Percentiles rank a stretch among this genome's conserved stretches.
Conservation (phyloP, 1,139 yeast species). For the Torulaspora globosa region DNA sequence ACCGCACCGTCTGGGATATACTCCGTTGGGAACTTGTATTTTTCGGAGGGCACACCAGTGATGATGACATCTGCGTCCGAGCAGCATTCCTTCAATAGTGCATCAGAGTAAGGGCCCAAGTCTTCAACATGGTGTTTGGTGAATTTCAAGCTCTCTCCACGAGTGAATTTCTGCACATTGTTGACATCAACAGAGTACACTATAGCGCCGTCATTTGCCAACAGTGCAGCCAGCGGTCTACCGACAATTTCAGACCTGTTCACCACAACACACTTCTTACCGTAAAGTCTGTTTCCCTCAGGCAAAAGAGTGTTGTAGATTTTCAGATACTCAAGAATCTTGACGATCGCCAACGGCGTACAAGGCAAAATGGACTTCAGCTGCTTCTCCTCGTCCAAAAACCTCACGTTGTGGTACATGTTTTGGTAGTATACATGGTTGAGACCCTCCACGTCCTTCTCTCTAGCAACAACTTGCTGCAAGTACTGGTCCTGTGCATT, state of each 20-base stretch:
- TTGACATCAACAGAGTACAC: conserved; percentile 89
- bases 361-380: conserved; percentile 91
- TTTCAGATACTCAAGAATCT: conserved; percentile 84
- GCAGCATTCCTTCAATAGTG: conserved; percentile 58
- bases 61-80: conserved; percentile 82
- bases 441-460: conserved; percentile 94
- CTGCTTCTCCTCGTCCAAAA: conserved; percentile 60
- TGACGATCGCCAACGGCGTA: conserved; percentile 91
- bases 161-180: conserved; percentile 83
- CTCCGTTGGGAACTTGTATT: conserved; percentile 81
- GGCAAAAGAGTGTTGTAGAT: conserved; percentile 77
- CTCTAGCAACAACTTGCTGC: conserved; percentile 78
- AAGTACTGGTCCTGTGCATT: conserved; percentile 91
- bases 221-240: conserved; percentile 88
- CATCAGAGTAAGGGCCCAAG: conserved; percentile 44
- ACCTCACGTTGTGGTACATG: conserved; percentile 88
- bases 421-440: conserved; percentile 88
- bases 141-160: conserved; percentile 86
- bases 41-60: conserved; percentile 87
- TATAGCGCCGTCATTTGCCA: conserved; percentile 96
- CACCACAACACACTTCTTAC: conserved; percentile 84
- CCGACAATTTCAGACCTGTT: conserved; percentile 97
- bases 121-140: conserved; percentile 82
- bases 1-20: conserved; percentile 82
- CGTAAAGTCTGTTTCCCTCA: conserved; percentile 88